Conservation (phyloP, 768 basidiomycete species). For the Trametes coccinea region DNA sequence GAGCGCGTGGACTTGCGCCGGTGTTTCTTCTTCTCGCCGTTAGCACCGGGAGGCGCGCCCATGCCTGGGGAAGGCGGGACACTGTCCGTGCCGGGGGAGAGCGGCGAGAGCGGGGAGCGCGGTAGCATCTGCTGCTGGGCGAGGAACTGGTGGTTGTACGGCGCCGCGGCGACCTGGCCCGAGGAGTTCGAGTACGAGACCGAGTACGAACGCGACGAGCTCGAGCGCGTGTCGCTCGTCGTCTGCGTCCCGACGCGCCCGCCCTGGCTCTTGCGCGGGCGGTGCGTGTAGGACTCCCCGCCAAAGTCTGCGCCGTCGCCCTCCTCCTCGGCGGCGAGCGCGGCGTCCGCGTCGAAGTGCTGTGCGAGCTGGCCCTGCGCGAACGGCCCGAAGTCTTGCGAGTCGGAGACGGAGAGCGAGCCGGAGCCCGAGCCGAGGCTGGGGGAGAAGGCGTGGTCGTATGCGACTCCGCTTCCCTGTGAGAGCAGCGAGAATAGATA, state of each 20-base stretch:
- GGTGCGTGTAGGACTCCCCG: slow-evolving; percentile 51
- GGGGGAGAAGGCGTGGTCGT: slow-evolving; percentile 12
- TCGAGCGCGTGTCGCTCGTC: slow-evolving; percentile 40
- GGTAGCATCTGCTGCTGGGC: slow-evolving; percentile 26
- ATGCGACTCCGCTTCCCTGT: slow-evolving; percentile 28
- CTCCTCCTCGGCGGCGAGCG: slow-evolving; percentile 48
- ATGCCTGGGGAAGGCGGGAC: background rate
- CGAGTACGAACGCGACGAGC: slow-evolving; percentile 47
- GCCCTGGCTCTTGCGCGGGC: slow-evolving; percentile 28
- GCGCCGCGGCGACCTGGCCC: slow-evolving; percentile 10
- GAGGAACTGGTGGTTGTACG: slow-evolving; percentile 31
- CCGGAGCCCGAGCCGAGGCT: slow-evolving; percentile 22
- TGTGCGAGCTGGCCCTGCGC: slow-evolving; percentile 18
- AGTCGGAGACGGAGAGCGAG: slow-evolving; percentile 18
- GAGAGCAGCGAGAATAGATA: background rate
- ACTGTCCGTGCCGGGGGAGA: background rate
- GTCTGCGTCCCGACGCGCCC: slow-evolving; percentile 24
- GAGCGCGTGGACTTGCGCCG: slow-evolving; percentile 28
- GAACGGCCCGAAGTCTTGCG: slow-evolving; percentile 37
- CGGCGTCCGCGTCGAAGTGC: slow-evolving; percentile 42
- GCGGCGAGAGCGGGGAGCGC: slow-evolving; percentile 9
- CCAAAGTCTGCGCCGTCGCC: slow-evolving; percentile 63
- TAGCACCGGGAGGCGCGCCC: background rate
- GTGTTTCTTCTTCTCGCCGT: slow-evolving; percentile 7
- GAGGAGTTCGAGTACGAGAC: slow-evolving; percentile 5